Evolutionary conservation across 1,284 basidiomycete species (phyloP).

Genomic region (Leccinum solheimii): DNA sequence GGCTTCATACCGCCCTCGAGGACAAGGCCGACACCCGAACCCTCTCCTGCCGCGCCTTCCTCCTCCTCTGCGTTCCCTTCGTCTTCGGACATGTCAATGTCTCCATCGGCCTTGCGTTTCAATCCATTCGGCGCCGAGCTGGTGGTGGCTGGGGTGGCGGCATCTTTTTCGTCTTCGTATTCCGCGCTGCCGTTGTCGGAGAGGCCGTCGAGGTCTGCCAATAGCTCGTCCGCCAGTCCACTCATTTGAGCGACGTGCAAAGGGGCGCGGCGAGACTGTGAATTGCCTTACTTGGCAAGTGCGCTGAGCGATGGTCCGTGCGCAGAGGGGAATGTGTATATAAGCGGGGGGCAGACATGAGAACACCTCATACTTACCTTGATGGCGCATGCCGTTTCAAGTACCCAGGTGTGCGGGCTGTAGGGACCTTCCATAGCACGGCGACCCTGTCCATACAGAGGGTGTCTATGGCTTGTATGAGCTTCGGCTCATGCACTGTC

Average conservation of each 20-base stretch:
- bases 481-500: constrained; percentile 40
- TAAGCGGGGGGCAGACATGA: constrained; percentile 1
- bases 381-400: constrained; percentile 27
- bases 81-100: constrained; percentile 52
- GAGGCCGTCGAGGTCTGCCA: constrained; percentile 82
- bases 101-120: constrained; percentile 62
- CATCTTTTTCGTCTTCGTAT: constrained; percentile 47
- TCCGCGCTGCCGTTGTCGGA: constrained; percentile 65
- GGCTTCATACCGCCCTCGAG: constrained; percentile 89
- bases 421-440: constrained; percentile 50
- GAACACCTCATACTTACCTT: constrained; percentile 36
- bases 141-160: constrained; percentile 30
- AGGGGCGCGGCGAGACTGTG: background rate
- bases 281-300: constrained; percentile 15
- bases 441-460: constrained; percentile 46
- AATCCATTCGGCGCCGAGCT: constrained; percentile 42
- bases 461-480: constrained; percentile 32
- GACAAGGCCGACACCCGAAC: constrained; percentile 62
- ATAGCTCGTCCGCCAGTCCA: constrained; percentile 81
- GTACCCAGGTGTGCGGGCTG: constrained; percentile 44
- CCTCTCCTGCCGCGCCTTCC: constrained; percentile 41
- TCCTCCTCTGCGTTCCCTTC: constrained; percentile 45
- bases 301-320: constrained; percentile 1
- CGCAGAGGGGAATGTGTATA: constrained; percentile 13
- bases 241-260: constrained; percentile 48